These are phyloP conservation scores for Favolaschia claudopus DNA, from an alignment of 768 basidiomycete species.

Conservation along the genomic window DNA sequence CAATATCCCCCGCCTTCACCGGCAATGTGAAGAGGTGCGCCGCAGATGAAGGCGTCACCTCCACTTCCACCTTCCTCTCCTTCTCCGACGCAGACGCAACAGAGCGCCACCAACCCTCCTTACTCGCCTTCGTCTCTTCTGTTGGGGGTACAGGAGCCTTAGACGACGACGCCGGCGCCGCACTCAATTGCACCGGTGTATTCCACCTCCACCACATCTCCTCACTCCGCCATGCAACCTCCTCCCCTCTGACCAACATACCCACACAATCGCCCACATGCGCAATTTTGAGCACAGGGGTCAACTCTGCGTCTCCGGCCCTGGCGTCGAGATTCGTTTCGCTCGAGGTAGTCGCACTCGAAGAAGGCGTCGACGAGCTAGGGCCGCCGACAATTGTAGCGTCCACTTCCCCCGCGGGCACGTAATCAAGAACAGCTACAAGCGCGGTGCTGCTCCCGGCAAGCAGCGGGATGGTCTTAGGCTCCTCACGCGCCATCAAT, in stretches of 20 bases:
- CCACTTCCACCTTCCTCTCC: constrained; percentile 34
- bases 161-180: constrained; percentile 1
- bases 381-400: too few relatives aligned
- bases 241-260: constrained; percentile 81
- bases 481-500: not conserved
- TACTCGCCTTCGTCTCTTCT: not conserved
- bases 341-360: too few relatives aligned
- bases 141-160: not conserved
- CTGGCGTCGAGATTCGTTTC: constrained; percentile 26
- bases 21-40: constrained; percentile 76
- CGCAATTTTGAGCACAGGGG: constrained; percentile 79
- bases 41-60: constrained; percentile 57
- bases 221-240: constrained; percentile 84
- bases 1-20: constrained; percentile 74
- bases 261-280: constrained; percentile 91
- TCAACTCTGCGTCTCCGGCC: constrained; percentile 36
- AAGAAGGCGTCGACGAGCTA: too few relatives aligned
- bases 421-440: constrained; percentile 54
- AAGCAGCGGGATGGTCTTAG: constrained; percentile 48
- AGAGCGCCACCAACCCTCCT: not conserved
- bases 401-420: constrained; percentile 9
- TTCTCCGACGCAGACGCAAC: too few relatives aligned
- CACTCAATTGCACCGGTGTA: constrained; percentile 55
- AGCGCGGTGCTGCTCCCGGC: constrained; percentile 75
- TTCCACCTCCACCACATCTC: constrained; percentile 89